A percentile compares a stretch with the other conserved stretches of the same genome.
Conservation (phyloP, 345 rosid species). For the Gynandropsis gynandra region DNA sequence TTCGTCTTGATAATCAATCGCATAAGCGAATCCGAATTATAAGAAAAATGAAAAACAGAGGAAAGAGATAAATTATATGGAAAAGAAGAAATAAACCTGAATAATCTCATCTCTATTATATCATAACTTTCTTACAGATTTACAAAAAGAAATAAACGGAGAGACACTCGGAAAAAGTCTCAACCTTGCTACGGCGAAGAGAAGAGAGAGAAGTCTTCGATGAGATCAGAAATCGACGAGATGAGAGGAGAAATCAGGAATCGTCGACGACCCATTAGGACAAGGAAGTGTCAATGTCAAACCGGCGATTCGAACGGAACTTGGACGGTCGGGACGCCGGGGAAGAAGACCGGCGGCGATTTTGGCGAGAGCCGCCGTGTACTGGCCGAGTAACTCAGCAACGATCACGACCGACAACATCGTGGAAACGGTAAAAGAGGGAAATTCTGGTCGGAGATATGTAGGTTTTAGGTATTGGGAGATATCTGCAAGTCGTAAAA, state of each 20-base stretch:
- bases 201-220: too few species aligned
- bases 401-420: constrained; percentile 45
- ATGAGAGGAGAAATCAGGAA: constrained; percentile 30
- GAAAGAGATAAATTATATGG: too few species aligned
- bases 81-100: too few species aligned
- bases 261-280: constrained; percentile 16
- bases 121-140: too few species aligned
- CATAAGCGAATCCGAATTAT: too few species aligned
- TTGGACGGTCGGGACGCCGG: constrained; percentile 22
- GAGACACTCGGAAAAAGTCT: background rate
- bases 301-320: constrained; percentile 18
- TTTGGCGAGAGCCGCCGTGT: constrained; percentile 43
- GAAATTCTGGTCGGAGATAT: background rate
- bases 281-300: constrained; percentile 10
- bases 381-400: constrained; percentile 50
- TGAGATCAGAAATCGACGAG: constrained; percentile 24
- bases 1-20: too few species aligned
- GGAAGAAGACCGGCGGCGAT: constrained; percentile 33
- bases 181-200: background rate
- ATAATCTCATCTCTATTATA: too few species aligned
- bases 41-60: too few species aligned
- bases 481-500: too few species aligned
- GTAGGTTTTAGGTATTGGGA: background rate
- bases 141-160: too few species aligned
- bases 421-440: background rate